A percentile compares a stretch with the other conserved stretches of the same genome.
These are phyloP conservation scores for Diplocarpon rosae DNA, from an alignment of 2,329 filamentous ascomycete genomes.

Conservation along the genomic window DNA sequence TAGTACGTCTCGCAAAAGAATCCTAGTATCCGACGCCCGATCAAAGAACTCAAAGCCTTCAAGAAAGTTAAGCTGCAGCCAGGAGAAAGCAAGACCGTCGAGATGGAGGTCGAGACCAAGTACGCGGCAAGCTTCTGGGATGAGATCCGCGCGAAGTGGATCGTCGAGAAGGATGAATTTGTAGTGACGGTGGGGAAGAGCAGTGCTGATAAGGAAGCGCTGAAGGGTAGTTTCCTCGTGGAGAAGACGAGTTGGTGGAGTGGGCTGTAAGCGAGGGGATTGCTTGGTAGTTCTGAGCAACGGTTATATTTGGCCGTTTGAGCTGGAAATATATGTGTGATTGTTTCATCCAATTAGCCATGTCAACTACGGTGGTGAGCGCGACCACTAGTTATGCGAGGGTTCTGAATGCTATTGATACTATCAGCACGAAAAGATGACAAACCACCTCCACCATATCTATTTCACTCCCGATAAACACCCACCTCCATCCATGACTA, in stretches of 20 bases:
- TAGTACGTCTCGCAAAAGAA: conserved; percentile 41
- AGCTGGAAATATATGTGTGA: too few relatives aligned
- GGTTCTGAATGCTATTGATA: too few relatives aligned
- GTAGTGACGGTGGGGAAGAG: conserved; percentile 49
- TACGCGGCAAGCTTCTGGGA: conserved; percentile 61
- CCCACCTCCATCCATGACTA: too few relatives aligned
- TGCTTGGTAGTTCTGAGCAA: background rate
- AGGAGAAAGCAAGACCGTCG: conserved; percentile 45
- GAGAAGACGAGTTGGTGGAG: conserved; percentile 56
- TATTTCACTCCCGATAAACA: too few relatives aligned
- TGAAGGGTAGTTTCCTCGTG: conserved; percentile 45
- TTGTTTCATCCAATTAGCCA: too few relatives aligned
- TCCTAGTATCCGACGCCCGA: conserved; percentile 40
- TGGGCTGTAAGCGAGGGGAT: conserved; percentile 36
- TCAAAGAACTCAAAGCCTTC: conserved; percentile 56
- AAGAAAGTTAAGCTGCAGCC: conserved; percentile 50
- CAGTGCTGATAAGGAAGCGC: conserved; percentile 38
- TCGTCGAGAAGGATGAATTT: conserved; percentile 54
- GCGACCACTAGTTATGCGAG: too few relatives aligned
- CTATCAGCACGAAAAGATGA: too few relatives aligned
- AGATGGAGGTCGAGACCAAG: conserved; percentile 49
- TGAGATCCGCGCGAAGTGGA: conserved; percentile 55
- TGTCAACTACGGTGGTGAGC: too few relatives aligned
- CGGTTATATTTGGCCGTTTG: too few relatives aligned
- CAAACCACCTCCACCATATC: too few relatives aligned